phyloP scores from a whole-genome alignment of 2,329 filamentous ascomycete genomes.

The Pyricularia sp. region DNA sequence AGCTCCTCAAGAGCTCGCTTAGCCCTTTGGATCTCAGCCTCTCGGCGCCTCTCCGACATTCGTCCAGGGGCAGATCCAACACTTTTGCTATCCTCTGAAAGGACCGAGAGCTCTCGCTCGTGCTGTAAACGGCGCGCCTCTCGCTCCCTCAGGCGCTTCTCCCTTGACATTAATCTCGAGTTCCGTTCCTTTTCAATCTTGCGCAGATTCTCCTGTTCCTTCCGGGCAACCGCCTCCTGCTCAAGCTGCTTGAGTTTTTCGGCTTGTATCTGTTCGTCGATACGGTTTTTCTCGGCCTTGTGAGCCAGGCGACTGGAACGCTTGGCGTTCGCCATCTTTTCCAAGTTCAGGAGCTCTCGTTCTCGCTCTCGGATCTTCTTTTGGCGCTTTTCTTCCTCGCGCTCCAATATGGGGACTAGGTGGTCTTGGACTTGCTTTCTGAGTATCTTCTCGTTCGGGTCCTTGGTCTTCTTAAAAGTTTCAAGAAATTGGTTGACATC shows the following conservation, averaged over 20 bases:
- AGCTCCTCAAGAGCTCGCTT: conserved; percentile 68
- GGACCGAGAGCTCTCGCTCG: conserved; percentile 70
- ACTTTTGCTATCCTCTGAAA: conserved; percentile 67
- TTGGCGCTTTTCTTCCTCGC: conserved; percentile 66
- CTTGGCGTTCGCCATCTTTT: conserved; percentile 89
- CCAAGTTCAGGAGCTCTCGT: conserved; percentile 69
- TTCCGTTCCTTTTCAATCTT: conserved; percentile 66
- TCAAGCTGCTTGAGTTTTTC: conserved; percentile 56
- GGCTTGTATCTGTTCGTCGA: conserved; percentile 62
- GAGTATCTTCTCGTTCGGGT: conserved; percentile 77
- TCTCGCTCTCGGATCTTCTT: conserved; percentile 58
- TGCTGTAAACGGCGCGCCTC: conserved; percentile 75
- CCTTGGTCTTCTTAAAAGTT: conserved; percentile 64
- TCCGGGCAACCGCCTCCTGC: conserved; percentile 57
- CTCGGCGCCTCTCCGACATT: conserved; percentile 70
- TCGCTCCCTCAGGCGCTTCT: conserved; percentile 77
- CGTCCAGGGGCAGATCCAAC: conserved; percentile 46
- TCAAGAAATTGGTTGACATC: conserved; percentile 68
- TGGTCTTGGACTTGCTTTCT: conserved; percentile 64
- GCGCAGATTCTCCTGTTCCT: conserved; percentile 52
- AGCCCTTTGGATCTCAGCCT: conserved; percentile 71
- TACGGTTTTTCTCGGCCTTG: conserved; percentile 68
- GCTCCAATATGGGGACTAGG: conserved; percentile 76
- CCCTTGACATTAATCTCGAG: conserved; percentile 71
- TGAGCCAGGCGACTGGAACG: conserved; percentile 81